Evolutionary conservation across 176 grass and related monocot species (phyloP), one percentile per base, ranked within the genome.

Genomic region (Cocos nucifera): DNA sequence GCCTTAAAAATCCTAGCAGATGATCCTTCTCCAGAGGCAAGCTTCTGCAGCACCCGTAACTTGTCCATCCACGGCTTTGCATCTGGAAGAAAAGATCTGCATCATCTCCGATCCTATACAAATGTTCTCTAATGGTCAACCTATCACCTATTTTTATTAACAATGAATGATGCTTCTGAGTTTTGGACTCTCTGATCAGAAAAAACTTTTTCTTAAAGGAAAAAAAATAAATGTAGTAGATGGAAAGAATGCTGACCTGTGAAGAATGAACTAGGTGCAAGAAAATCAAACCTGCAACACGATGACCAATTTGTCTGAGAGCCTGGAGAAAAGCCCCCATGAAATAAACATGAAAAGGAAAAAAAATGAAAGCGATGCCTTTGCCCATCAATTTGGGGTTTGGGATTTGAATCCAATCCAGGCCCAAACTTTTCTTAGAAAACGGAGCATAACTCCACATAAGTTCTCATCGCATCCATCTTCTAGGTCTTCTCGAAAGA

Each of bases 1-100:
- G 87, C 93, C 71, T 97, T 97, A 75, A 97, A 91, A 17, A 97
- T 97, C 68, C 87, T 84, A 55, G 87, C 72, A 50, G 93, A 97
- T 2, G 54, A 72, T 24, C 79, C 80, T 30, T 91, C 80, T 0
- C 76, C 51, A 10, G 84, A 75, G 50, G 93, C 75, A 22, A 97
- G 63, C 66, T 86, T 79, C 35, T 97, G 87, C 26, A 97, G 65
- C 23, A 91, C 77, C 63, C 72, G 78, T 50, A 97, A 20, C 72
- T 80, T 88, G 71, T 97, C 93, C 93, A 97, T 97, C 93, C 93
- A 97, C 17, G 87, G 84, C 53, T 78, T 80, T 65, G 80, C 82
- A 59, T 91, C 87, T 97, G 65, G 39, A 73, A 49, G 22, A 72
- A 44, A 44, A 44, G 10, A 2, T 9, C 35, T 44, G 10, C 35